Base-by-base conservation (phyloP, 2,329 filamentous ascomycete species). In the Penicillium sp. region DNA sequence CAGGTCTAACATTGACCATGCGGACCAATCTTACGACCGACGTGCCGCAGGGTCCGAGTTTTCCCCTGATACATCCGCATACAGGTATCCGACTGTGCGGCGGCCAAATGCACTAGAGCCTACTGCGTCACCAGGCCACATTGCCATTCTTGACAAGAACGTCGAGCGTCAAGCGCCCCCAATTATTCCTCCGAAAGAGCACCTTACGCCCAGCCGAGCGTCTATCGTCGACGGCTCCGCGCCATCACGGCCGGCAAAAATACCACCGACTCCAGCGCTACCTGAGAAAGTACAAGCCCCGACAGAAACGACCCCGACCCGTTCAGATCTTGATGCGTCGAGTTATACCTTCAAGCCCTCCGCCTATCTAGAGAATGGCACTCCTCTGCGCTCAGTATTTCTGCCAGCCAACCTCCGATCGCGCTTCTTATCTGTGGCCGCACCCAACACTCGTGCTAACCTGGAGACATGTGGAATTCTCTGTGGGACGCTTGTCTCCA, bases 381-480 rank as follows among this genome's bases (percentile, higher is more conserved):
- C 84, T 5, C 88, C 91, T 0, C 80, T 99, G 6, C 86, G 93
- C 29, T 89, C 91, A 0, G 77, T 99, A 29, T 95, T 97, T 66
- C 78, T 99, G 1, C 92, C 93, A 0, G 80, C 82, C 0, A 79
- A 81, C 11, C 79, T 99, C 1, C 88, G 90, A 25, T 72, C 77
- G 2, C 75, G 79, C 5, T 99, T 99, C 66, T 77, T 97, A 14
- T 72, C 80, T 3, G 74, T 90, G 27, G 92, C 91, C 0, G 72
- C 80, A 0, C 71, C 80, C 14, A 97, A 99, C 66, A 99, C 93
- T 0, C 74, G 75, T 27, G 77, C 78, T 3, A 95, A 95, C 30
- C 79, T 97, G 14, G 93, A 99, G 72, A 97, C 93, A 59, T 97
- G 93, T 66, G 93, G 92, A 30, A 92, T 99, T 57, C 79, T 99